Percentiles rank a stretch among this genome's conserved stretches.
Evolutionary conservation across 345 rosid species (phyloP).

Genomic region (Linum trigynum): DNA sequence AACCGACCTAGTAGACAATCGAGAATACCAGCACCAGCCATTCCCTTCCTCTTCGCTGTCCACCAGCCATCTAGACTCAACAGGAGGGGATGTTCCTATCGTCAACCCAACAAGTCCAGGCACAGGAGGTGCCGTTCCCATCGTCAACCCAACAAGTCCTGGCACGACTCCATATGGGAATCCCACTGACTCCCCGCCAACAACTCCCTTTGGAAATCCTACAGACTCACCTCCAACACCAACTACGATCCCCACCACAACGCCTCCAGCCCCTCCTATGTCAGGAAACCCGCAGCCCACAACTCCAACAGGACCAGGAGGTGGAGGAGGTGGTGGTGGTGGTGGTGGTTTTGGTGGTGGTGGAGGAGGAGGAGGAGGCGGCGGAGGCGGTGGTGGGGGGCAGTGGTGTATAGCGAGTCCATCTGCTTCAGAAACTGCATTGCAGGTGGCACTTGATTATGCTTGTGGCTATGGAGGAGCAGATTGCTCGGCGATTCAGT

Average conservation of each 20-base stretch:
- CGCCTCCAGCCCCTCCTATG: conserved; percentile 15
- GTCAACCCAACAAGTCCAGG: no score
- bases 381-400: conserved; percentile 6
- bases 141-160: conserved; percentile 28
- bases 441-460: conserved; percentile 92
- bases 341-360: no score
- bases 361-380: no score
- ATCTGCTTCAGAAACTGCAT: conserved; percentile 59
- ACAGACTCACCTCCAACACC: conserved; percentile 19
- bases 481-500: conserved; percentile 74
- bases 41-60: conserved; percentile 18
- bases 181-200: conserved; percentile 48
- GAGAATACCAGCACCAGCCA: conserved; percentile 19
- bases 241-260: conserved; percentile 11
- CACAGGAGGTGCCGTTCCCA: conserved; percentile 28
- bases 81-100: conserved; percentile 1
- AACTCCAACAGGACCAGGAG: conserved; percentile 35
- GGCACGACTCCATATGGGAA: background rate
- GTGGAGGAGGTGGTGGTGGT: no score
- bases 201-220: conserved; percentile 11
- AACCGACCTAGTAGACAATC: conserved; percentile 12
- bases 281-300: conserved; percentile 9
- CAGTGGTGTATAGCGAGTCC: conserved; percentile 76
- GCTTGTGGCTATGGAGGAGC: conserved; percentile 96
- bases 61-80: conserved; percentile 26